phyloP scores from a whole-genome alignment of 306 rosid genomes.

The Herpetospermum pedunculosum region DNA sequence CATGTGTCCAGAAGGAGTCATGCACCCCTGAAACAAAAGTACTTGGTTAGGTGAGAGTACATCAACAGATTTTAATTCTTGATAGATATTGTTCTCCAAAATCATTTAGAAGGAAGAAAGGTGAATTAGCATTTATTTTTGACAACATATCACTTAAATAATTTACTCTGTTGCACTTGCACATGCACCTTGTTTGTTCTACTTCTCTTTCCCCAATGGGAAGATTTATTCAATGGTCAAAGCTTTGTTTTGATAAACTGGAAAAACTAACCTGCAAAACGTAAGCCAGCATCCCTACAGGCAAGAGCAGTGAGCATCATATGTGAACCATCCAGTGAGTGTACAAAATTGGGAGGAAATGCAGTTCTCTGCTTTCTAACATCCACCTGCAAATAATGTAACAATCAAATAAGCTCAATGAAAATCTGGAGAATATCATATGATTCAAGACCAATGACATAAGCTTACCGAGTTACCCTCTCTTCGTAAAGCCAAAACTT shows the following conservation, averaged over 20 bases:
- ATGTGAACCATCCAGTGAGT: slow-evolving; percentile 76
- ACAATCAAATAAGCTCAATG: neutral
- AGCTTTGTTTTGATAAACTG: neutral
- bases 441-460: neutral
- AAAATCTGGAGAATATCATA: neutral
- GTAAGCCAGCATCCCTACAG: slow-evolving; percentile 66
- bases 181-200: neutral
- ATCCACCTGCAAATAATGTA: slow-evolving; percentile 37
- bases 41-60: neutral
- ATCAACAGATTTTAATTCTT: neutral
- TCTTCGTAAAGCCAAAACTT: slow-evolving; percentile 67
- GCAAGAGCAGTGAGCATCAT: slow-evolving; percentile 94
- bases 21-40: slow-evolving; percentile 58
- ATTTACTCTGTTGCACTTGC: neutral
- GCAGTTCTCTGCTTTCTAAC: slow-evolving; percentile 71
- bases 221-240: neutral
- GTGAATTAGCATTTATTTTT: neutral
- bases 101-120: neutral
- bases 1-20: slow-evolving; percentile 88
- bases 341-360: slow-evolving; percentile 80
- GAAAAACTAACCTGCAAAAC: slow-evolving; percentile 68
- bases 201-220: neutral
- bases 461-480: slow-evolving; percentile 49
- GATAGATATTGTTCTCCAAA: neutral
- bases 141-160: neutral